Percentiles rank a stretch among this genome's conserved stretches.
Conservation (phyloP, 164 flowering plant species). For the Nymphaea thermarum region DNA sequence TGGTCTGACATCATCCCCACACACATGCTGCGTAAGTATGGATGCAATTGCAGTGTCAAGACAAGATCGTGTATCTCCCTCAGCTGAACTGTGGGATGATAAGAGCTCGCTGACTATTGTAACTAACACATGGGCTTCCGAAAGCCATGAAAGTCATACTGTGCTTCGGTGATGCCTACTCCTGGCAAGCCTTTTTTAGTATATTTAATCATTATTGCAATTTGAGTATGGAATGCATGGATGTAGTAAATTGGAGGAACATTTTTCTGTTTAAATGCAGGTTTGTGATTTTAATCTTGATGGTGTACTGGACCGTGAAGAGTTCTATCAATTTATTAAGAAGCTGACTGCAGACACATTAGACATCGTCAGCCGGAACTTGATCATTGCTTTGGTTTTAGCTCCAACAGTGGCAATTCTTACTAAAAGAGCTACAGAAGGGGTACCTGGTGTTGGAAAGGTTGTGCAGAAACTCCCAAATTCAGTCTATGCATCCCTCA, state of each 20-base stretch:
- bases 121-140: too few relatives aligned
- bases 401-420: slow-evolving; percentile 78
- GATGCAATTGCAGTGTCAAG: too few relatives aligned
- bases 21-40: too few relatives aligned
- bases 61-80: too few relatives aligned
- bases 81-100: too few relatives aligned
- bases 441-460: slow-evolving; percentile 75
- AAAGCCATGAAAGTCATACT: too few relatives aligned
- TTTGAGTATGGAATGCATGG: background rate
- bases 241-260: background rate
- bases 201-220: too few relatives aligned
- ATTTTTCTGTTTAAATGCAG: slow-evolving; percentile 23
- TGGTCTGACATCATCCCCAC: too few relatives aligned
- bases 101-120: too few relatives aligned
- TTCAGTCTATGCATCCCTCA: slow-evolving; percentile 63
- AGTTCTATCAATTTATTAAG: slow-evolving; percentile 54
- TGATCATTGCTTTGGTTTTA: slow-evolving; percentile 54
- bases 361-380: slow-evolving; percentile 49
- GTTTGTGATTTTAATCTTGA: slow-evolving; percentile 58
- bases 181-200: too few relatives aligned
- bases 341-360: slow-evolving; percentile 47
- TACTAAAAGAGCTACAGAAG: slow-evolving; percentile 78
- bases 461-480: slow-evolving; percentile 73
- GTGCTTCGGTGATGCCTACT: too few relatives aligned
- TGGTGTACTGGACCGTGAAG: slow-evolving; percentile 64